A percentile compares a stretch with the other conserved stretches of the same genome.
Evolutionary conservation across 1,284 basidiomycete species (phyloP).

Genomic region (Gomphus sp.): DNA sequence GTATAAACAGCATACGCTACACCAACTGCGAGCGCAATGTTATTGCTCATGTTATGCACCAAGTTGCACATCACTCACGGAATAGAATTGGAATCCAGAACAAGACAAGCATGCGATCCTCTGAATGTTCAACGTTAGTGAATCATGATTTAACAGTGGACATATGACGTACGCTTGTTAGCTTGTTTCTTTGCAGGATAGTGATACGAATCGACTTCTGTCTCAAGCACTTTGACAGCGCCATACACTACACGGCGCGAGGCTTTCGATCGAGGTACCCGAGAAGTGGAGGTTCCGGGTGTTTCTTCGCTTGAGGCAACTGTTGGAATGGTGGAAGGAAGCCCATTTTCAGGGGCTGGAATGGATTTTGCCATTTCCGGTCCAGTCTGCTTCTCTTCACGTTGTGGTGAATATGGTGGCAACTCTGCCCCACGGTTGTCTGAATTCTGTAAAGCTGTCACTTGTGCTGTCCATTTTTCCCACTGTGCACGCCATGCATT

Average conservation of each 20-base stretch:
- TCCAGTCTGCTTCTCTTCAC: slow-evolving; percentile 19
- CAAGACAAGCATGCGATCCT: slow-evolving; percentile 85
- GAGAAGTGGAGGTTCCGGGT: slow-evolving; percentile 10
- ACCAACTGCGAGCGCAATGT: slow-evolving; percentile 10
- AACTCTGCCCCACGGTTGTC: slow-evolving; percentile 34
- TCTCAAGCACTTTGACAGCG: slow-evolving; percentile 40
- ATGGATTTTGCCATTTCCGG: neutral
- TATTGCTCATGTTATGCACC: neutral
- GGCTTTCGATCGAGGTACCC: slow-evolving; percentile 15
- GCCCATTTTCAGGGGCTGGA: neutral
- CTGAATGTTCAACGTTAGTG: slow-evolving; percentile 29
- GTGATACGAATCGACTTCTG: slow-evolving; percentile 57
- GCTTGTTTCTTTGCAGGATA: slow-evolving; percentile 46
- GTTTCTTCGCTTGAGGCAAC: slow-evolving; percentile 10
- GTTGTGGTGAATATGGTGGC: slow-evolving; percentile 59
- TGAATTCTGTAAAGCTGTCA: slow-evolving; percentile 32
- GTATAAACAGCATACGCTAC: slow-evolving; percentile 18
- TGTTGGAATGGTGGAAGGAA: neutral
- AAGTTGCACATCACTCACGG: slow-evolving; percentile 37
- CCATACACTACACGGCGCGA: slow-evolving; percentile 39
- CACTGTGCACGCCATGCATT: slow-evolving; percentile 56
- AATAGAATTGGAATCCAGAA: slow-evolving; percentile 93
- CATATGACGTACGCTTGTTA: slow-evolving; percentile 56
- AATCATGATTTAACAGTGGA: slow-evolving; percentile 6
- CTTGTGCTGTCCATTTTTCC: slow-evolving; percentile 65